Percentiles rank a stretch among this genome's conserved stretches.
Conservation (phyloP, 2,329 filamentous ascomycete species). For the Cladosporium sp. region DNA sequence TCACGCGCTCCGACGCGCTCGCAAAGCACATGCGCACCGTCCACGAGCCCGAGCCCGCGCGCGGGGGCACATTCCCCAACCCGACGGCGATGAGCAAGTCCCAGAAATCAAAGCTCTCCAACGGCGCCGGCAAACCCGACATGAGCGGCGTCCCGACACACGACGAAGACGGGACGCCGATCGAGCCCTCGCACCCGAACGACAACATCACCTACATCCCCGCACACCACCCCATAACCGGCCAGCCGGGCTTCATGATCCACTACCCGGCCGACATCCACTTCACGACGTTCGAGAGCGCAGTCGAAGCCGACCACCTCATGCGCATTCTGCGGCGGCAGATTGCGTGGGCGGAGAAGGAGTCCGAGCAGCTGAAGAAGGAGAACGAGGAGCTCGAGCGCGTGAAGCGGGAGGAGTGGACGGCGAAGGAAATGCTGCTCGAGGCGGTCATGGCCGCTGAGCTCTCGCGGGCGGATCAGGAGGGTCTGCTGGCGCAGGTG, state of each 20-base stretch:
- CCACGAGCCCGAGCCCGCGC: conserved; percentile 86
- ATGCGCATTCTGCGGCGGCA: conserved; percentile 59
- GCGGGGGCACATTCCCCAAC: conserved; percentile 54
- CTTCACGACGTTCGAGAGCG: conserved; percentile 61
- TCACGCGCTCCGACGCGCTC: conserved; percentile 89
- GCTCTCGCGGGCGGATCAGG: conserved; percentile 43
- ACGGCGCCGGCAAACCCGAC: conserved; percentile 29
- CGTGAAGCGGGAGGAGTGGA: conserved; percentile 65
- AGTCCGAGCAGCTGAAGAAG: conserved; percentile 56
- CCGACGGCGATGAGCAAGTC: conserved; percentile 39
- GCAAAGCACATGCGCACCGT: conserved; percentile 99
- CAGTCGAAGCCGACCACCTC: conserved; percentile 59
- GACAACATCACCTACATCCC: conserved; percentile 55
- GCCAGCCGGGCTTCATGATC: conserved; percentile 40
- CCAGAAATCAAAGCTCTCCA: conserved; percentile 38
- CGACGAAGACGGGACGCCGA: conserved; percentile 27
- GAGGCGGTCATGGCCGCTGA: conserved; percentile 67
- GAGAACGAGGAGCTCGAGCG: conserved; percentile 64
- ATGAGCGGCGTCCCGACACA: conserved; percentile 24
- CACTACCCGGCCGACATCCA: conserved; percentile 52
- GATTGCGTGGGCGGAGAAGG: conserved; percentile 64
- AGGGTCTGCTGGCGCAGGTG: conserved; percentile 30
- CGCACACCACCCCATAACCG: conserved; percentile 54
- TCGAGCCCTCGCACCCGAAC: conserved; percentile 35
- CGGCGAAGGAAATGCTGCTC: conserved; percentile 72